These are phyloP conservation scores for Mallotus nudiflorus DNA, from an alignment of 345 rosid genomes.

Conservation along the genomic window DNA sequence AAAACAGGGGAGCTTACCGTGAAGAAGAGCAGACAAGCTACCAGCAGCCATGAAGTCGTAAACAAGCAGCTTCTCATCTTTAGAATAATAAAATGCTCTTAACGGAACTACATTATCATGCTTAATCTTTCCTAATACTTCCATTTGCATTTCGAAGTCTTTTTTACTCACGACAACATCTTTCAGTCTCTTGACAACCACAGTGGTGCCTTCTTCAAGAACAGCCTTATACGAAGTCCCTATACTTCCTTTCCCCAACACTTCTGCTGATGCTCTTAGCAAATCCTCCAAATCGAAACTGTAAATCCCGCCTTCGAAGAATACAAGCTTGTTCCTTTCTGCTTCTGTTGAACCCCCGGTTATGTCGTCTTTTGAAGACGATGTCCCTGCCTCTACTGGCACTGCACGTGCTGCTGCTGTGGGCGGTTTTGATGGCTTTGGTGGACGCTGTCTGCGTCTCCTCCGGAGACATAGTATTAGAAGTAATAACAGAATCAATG, in stretches of 20 bases:
- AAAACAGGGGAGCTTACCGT: slow-evolving; percentile 47
- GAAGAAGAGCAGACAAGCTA: slow-evolving; percentile 90
- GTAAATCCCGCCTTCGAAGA: slow-evolving; percentile 81
- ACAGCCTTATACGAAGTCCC: slow-evolving; percentile 98
- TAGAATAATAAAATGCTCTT: slow-evolving; percentile 83
- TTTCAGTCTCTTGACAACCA: slow-evolving; percentile 86
- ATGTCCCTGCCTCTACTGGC: slow-evolving; percentile 40
- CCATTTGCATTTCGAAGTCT: slow-evolving; percentile 89
- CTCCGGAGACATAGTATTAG: slow-evolving; percentile 55
- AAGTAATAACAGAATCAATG: slow-evolving; percentile 45
- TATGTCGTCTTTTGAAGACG: slow-evolving; percentile 62
- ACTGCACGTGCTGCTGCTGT: slow-evolving; percentile 22
- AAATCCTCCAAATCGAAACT: slow-evolving; percentile 93
- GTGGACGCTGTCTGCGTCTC: slow-evolving; percentile 13
- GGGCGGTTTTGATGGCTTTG: slow-evolving; percentile 36
- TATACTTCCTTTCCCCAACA: slow-evolving; percentile 89
- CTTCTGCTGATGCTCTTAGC: slow-evolving; percentile 94
- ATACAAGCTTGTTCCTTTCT: slow-evolving; percentile 87
- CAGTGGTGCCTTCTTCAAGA: slow-evolving; percentile 92
- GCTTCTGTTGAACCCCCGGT: slow-evolving; percentile 70
- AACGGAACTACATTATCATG: slow-evolving; percentile 82
- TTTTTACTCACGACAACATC: slow-evolving; percentile 74
- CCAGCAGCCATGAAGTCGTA: slow-evolving; percentile 86
- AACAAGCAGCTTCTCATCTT: slow-evolving; percentile 95
- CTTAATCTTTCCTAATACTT: slow-evolving; percentile 59